Conservation (phyloP, 495 filamentous ascomycete genomes). For the Glarea lozoyensis region DNA sequence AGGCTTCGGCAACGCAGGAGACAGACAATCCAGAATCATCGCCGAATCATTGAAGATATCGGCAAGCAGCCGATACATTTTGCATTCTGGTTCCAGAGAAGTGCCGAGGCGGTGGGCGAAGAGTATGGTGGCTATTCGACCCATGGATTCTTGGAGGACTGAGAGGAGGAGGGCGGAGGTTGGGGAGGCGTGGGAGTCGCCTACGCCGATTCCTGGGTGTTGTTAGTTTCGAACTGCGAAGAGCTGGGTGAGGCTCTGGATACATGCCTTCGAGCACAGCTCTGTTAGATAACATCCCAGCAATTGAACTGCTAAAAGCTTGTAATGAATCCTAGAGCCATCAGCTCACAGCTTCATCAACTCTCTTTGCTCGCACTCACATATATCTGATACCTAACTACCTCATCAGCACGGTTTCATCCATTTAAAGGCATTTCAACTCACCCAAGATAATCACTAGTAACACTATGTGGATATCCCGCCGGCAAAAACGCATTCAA, state of each 20-base stretch:
- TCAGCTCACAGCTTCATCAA: constrained; percentile 1
- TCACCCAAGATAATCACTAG: constrained; percentile 77
- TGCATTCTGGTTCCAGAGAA: constrained; percentile 89
- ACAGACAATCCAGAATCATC: constrained; percentile 82
- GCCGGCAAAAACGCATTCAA: constrained; percentile 81
- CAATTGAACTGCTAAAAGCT: constrained; percentile 91
- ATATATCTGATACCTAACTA: constrained; percentile 64
- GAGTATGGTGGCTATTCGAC: constrained; percentile 78
- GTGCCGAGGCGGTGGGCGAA: constrained; percentile 82
- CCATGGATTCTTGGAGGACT: constrained; percentile 76
- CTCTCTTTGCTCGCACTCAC: constrained; percentile 24
- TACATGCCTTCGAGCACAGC: constrained; percentile 74
- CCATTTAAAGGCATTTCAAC: constrained; percentile 18
- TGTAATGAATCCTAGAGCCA: constrained; percentile 74
- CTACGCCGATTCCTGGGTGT: constrained; percentile 69
- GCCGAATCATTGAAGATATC: constrained; percentile 91
- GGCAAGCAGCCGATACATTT: constrained; percentile 81
- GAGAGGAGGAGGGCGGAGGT: constrained; percentile 81
- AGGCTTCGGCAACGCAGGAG: constrained; percentile 63
- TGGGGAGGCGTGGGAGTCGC: constrained; percentile 74
- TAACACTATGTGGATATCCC: constrained; percentile 88
- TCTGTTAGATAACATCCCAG: constrained; percentile 75
- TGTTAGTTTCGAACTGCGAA: constrained; percentile 3
- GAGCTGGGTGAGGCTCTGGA: neutral
- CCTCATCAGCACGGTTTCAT: constrained; percentile 1